These are phyloP conservation scores for Spatholobus suberectus DNA, from an alignment of 306 rosid species.

Conservation along the genomic window DNA sequence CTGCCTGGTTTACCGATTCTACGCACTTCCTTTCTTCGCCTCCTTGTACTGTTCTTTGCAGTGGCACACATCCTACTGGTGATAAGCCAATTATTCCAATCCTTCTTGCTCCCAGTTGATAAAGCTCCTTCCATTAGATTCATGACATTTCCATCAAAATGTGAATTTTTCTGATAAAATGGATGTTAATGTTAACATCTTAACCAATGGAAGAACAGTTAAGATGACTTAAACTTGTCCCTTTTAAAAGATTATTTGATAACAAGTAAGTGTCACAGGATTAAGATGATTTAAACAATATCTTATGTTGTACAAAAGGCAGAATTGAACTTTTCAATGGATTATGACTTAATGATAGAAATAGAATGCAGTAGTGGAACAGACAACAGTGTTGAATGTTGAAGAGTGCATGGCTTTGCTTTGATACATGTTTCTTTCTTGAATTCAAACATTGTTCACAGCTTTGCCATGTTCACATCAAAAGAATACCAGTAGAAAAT, in stretches of 20 bases:
- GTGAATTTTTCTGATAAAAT: background rate
- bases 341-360: no score
- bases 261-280: background rate
- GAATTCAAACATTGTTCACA: background rate
- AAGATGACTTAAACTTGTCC: background rate
- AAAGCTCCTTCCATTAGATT: slow-evolving; percentile 33
- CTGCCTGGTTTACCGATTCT: slow-evolving; percentile 46
- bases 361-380: no score
- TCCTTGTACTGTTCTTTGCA: slow-evolving; percentile 53
- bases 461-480: background rate
- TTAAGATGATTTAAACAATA: no score
- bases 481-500: slow-evolving; percentile 33
- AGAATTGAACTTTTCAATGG: no score
- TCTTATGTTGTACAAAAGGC: no score
- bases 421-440: background rate
- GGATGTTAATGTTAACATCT: background rate
- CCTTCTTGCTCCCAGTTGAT: slow-evolving; percentile 43
- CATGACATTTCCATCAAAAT: slow-evolving; percentile 31
- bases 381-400: no score
- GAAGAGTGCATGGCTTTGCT: no score
- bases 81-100: slow-evolving; percentile 33
- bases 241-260: background rate
- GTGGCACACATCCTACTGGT: slow-evolving; percentile 41
- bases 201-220: background rate
- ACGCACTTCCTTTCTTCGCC: slow-evolving; percentile 48